phyloP scores from a whole-genome alignment of 2,329 filamentous ascomycete species.

The Elsinoe necatrix region DNA sequence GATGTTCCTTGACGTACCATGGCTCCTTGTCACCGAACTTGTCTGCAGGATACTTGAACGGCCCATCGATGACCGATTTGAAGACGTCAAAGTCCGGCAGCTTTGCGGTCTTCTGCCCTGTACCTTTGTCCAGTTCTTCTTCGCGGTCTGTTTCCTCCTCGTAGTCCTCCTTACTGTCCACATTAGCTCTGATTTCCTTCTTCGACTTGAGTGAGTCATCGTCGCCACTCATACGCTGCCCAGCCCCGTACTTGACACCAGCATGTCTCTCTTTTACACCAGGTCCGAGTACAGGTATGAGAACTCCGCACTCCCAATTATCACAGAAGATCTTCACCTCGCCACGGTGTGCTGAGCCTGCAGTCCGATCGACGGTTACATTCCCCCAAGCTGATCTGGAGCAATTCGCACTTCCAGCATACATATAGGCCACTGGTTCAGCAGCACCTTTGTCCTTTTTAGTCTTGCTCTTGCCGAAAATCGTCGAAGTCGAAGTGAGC shows the following conservation, averaged over 20 bases:
- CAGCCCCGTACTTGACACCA: not conserved
- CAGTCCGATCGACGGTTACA: conserved; percentile 57
- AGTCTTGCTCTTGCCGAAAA: conserved; percentile 11
- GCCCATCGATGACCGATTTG: conserved; percentile 49
- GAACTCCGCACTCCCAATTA: conserved; percentile 93
- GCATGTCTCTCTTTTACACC: not conserved
- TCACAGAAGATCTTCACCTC: conserved; percentile 69
- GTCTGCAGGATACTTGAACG: conserved; percentile 53
- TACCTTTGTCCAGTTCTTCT: conserved; percentile 8
- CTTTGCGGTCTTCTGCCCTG: not conserved
- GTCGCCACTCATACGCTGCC: conserved; percentile 14
- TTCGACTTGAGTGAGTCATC: conserved; percentile 4
- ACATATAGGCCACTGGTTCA: conserved; percentile 58
- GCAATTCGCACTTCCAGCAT: conserved; percentile 83
- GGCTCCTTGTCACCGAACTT: conserved; percentile 39
- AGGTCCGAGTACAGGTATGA: conserved; percentile 51
- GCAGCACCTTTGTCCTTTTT: not conserved
- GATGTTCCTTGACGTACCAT: conserved; percentile 35
- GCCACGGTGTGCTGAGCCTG: conserved; percentile 39
- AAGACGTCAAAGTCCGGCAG: conserved; percentile 43
- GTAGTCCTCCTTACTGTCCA: not conserved
- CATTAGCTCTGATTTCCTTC: not conserved
- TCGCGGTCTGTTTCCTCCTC: conserved; percentile 20
- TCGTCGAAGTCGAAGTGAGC: not conserved
- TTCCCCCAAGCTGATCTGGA: conserved; percentile 92